A percentile compares a stretch with the other conserved stretches of the same genome.
These are phyloP conservation scores for Penicillium argentinense DNA, from an alignment of 495 filamentous ascomycete species.

Conservation along the genomic window DNA sequence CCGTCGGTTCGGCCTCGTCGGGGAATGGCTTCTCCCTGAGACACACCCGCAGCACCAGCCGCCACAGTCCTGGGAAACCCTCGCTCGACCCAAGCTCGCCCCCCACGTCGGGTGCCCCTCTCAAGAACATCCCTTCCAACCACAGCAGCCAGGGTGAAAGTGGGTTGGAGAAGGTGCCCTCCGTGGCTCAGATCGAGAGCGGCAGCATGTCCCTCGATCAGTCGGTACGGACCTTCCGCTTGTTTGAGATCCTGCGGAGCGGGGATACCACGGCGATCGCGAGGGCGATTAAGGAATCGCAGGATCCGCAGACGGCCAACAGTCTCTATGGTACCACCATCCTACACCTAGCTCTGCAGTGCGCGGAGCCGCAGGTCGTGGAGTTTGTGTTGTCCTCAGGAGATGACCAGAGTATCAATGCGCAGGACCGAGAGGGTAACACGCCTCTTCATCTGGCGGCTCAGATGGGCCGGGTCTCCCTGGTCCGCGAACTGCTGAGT, in stretches of 20 bases:
- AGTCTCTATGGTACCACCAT: conserved; percentile 78
- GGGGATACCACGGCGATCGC: conserved; percentile 90
- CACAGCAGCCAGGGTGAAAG: conserved; percentile 22
- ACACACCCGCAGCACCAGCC: conserved; percentile 32
- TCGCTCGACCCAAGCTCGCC: conserved; percentile 25
- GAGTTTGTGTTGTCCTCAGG: conserved; percentile 83
- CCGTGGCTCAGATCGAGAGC: conserved; percentile 29
- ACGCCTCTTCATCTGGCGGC: conserved; percentile 89
- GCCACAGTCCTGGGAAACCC: conserved; percentile 27
- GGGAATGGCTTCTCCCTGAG: conserved; percentile 27
- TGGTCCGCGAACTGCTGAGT: conserved; percentile 79
- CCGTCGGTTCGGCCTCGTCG: conserved; percentile 27
- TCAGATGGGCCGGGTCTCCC: conserved; percentile 70
- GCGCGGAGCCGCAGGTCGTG: conserved; percentile 91
- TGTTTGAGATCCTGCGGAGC: conserved; percentile 87
- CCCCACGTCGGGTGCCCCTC: conserved; percentile 21
- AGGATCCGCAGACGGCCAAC: conserved; percentile 41
- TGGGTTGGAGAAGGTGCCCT: conserved; percentile 34
- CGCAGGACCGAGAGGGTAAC: conserved; percentile 88
- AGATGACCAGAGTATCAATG: conserved; percentile 76
- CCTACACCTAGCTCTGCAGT: conserved; percentile 94
- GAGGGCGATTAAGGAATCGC: conserved; percentile 76
- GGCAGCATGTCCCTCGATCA: conserved; percentile 73
- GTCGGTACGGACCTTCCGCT: conserved; percentile 87
- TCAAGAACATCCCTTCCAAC: conserved; percentile 29